Percentiles rank a stretch among this genome's conserved stretches.
These are phyloP conservation scores for Clathrus columnatus DNA, from an alignment of 768 basidiomycete genomes.

Conservation along the genomic window DNA sequence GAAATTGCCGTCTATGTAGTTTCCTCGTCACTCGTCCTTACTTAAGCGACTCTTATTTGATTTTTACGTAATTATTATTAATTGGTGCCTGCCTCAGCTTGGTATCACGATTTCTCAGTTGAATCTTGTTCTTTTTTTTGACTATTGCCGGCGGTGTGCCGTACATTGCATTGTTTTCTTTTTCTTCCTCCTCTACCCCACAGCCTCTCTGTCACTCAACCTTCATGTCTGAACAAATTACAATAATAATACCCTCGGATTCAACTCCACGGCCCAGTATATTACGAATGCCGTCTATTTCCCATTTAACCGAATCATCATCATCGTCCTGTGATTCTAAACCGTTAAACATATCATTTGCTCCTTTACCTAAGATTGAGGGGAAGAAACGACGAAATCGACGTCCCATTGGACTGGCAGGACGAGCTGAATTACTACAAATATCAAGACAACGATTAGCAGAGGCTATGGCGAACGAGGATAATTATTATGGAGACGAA, in stretches of 20 bases:
- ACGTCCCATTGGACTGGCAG: constrained; percentile 28
- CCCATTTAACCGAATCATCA: neutral
- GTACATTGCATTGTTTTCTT: neutral
- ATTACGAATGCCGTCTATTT: constrained; percentile 5
- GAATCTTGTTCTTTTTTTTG: neutral
- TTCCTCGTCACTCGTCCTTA: too few relatives aligned
- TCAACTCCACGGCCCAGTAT: constrained; percentile 1
- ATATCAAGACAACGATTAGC: neutral
- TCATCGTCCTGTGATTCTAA: constrained; percentile 1
- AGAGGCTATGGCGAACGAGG: neutral
- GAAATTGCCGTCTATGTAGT: too few relatives aligned
- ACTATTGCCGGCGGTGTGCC: too few relatives aligned
- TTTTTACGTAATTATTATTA: neutral
- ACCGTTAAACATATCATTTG: constrained; percentile 24
- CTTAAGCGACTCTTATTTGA: too few relatives aligned
- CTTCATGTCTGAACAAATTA: neutral
- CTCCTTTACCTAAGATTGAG: constrained; percentile 26
- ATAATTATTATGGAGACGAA: neutral
- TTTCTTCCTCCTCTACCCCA: neutral
- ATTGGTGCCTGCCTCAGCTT: neutral
- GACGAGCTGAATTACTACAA: constrained; percentile 16
- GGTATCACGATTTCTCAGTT: neutral
- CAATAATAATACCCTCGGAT: neutral
- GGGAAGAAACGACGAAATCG: constrained; percentile 23
- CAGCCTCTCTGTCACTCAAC: neutral